Evolutionary conservation across 495 filamentous ascomycete genomes (phyloP).

Genomic region (Astrocystis sublimbata): DNA sequence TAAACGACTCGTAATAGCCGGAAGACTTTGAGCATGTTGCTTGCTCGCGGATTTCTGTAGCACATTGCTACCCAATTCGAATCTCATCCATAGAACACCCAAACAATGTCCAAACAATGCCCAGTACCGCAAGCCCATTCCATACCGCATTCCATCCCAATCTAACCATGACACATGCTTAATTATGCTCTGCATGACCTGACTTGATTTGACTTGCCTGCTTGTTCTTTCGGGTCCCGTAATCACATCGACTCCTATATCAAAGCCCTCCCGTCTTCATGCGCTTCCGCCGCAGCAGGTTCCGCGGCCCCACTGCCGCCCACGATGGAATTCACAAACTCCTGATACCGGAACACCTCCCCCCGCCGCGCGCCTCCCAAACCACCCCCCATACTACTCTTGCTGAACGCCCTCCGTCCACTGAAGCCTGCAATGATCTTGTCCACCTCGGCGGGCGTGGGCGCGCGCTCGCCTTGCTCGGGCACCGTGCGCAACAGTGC

Average conservation of each 20-base stretch:
- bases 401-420: conserved; percentile 73
- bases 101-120: too few relatives aligned
- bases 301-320: conserved; percentile 31
- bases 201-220: neutral
- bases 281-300: neutral
- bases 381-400: conserved; percentile 42
- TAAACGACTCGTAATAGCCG: too few relatives aligned
- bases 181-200: neutral
- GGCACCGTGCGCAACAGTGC: conserved; percentile 79
- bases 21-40: neutral
- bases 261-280: conserved; percentile 1
- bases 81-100: conserved; percentile 2
- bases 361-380: conserved; percentile 49
- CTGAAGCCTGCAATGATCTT: conserved; percentile 81
- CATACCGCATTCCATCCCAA: too few relatives aligned
- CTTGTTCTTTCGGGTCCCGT: neutral
- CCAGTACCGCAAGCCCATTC: neutral
- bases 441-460: conserved; percentile 79
- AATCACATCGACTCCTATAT: neutral
- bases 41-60: neutral
- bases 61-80: neutral
- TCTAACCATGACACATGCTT: neutral
- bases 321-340: conserved; percentile 68
- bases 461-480: conserved; percentile 64
- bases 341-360: conserved; percentile 76